Evolutionary conservation across 176 grass and related monocot species (phyloP), one percentile per base, ranked within the genome.

Genomic region (Tillandsia fasciculata): DNA sequence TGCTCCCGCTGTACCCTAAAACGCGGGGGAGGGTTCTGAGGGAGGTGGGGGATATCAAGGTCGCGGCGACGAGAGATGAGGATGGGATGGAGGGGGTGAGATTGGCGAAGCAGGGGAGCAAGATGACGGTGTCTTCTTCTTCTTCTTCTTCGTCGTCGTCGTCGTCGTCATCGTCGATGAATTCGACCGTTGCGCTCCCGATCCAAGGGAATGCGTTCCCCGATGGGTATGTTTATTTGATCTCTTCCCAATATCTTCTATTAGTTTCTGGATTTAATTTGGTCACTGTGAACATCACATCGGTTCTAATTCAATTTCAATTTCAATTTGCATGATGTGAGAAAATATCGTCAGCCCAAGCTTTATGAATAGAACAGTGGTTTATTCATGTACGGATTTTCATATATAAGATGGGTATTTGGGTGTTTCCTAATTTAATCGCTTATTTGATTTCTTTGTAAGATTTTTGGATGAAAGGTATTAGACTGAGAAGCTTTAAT

Each of bases 171-270:
- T 18, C 52, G 58, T 12, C 67, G 65, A 52, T 17, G 53, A 87
- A 87, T 69, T 87, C 83, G 8, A 72, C 82, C 23, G 49, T 24
- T 6, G 47, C 59, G 70, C 85, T 99, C 51, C 94, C 94, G 50
- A 85, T 99, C 68, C 78, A 87, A 79, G 94, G 94, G 68, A 93
- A 93, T 82, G 84, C 90, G 26, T 79, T 83, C 70, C 84, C 74
- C 1, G 82, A 85, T 28, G 70, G 89, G 94, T 92, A 57, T 47
- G 86, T 81, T 65, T 65, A 47, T 59, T 59, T 2, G 15, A 59
- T n/a, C 33, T 59, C 54, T 59, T 59, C 54, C 54, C 15, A 20
- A 17, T 59, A 17, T 56, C 9, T 59, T 20, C 15, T 22, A 8
- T 67, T 51, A 33, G 15, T n/a, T 23, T 71, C 24, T 18, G 13